These are phyloP conservation scores for Ophiostoma populinum DNA, from an alignment of 2,329 filamentous ascomycete genomes.

Conservation along the genomic window DNA sequence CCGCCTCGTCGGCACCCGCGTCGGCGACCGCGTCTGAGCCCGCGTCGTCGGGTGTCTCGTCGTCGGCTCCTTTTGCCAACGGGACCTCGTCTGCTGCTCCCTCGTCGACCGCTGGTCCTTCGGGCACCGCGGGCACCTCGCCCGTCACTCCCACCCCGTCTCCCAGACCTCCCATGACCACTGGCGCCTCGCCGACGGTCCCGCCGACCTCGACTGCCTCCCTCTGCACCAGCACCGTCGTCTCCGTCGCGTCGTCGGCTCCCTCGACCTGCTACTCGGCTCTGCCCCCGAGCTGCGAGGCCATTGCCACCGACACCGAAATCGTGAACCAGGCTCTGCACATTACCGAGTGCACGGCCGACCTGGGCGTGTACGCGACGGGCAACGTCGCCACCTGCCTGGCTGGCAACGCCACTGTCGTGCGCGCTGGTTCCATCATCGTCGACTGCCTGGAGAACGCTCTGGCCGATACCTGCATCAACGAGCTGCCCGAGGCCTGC, in stretches of 20 bases:
- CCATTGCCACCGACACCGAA: background rate
- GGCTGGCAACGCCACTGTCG: background rate
- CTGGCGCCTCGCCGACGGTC: background rate
- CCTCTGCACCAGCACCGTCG: conserved; percentile 4
- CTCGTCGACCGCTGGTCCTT: background rate
- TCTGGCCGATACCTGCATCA: conserved; percentile 3
- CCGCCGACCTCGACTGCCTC: background rate
- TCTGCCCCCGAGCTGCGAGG: conserved; percentile 4
- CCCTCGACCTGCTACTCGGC: conserved; percentile 3
- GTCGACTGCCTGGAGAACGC: conserved; percentile 1
- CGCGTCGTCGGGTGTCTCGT: background rate
- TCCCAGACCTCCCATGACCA: background rate
- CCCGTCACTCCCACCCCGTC: too few species aligned
- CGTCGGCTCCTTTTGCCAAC: too few species aligned
- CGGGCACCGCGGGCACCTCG: too few species aligned
- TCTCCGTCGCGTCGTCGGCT: background rate
- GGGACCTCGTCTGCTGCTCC: background rate
- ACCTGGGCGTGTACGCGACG: background rate
- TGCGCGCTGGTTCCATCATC: conserved; percentile 1
- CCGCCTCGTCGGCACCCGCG: background rate
- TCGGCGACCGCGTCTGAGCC: background rate
- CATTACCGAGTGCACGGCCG: background rate
- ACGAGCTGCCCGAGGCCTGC: conserved; percentile 6
- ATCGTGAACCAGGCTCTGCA: background rate
- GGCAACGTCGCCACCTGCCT: conserved; percentile 2